These are phyloP conservation scores for Vaucheria bursata DNA, from an alignment of 352 stramenopile genomes.

Conservation along the genomic window DNA sequence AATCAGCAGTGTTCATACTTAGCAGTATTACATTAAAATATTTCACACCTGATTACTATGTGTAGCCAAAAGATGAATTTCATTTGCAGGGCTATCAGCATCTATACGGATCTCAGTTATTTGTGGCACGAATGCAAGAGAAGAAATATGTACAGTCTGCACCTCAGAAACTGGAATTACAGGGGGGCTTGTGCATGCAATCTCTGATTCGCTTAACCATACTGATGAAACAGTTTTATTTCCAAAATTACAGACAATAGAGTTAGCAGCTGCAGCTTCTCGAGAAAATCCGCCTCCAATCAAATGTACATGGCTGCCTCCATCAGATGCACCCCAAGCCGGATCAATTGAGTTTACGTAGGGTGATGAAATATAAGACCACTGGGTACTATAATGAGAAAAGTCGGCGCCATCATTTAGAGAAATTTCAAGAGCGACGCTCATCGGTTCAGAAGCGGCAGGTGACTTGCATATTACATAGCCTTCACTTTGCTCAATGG, in stretches of 20 bases:
- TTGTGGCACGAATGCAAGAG: constrained; percentile 54
- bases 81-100: constrained; percentile 51
- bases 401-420: constrained; percentile 89
- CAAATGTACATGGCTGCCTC: constrained; percentile 57
- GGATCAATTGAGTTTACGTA: constrained; percentile 55
- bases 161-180: constrained; percentile 66
- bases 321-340: constrained; percentile 22
- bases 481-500: constrained; percentile 9
- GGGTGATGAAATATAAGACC: constrained; percentile 77
- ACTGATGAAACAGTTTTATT: constrained; percentile 56
- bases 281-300: constrained; percentile 60
- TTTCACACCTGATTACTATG: constrained; percentile 35
- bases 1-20: too few species aligned
- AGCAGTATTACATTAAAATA: too few species aligned
- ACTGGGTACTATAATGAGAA: constrained; percentile 71
- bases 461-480: constrained; percentile 17
- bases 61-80: constrained; percentile 54
- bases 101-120: constrained; percentile 62
- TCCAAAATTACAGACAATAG: constrained; percentile 50
- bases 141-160: constrained; percentile 51
- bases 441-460: constrained; percentile 17
- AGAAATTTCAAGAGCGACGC: constrained; percentile 79
- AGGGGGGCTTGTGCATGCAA: constrained; percentile 60
- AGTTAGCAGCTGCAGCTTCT: constrained; percentile 26
- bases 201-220: constrained; percentile 58